Evolutionary conservation across 805 yeast genomes (phyloP), one percentile per base, ranked within the genome.

Genomic region (Starmerella cellae): DNA sequence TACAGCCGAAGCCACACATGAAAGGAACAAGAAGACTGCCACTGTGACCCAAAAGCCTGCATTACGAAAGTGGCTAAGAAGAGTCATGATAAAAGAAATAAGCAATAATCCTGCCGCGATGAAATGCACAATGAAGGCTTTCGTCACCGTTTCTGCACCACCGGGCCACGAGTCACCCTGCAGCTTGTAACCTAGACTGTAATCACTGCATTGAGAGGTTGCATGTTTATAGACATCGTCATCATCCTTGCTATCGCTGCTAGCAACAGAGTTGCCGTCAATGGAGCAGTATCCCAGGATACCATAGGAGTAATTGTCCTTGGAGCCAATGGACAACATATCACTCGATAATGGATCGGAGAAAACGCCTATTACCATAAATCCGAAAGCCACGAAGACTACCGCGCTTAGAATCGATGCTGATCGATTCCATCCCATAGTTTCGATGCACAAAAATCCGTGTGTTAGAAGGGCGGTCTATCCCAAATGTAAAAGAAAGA

Each of bases 1-100:
- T 39, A 88, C 65, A 38, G 87, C 61, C 1, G 82, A 65, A 33
- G 80, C 65, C 43, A 87, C 56, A 52, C 85, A 83, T 0, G 84
- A 67, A 2, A 84, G 76, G 34, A 82, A 57, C 1, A 84, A 69
- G 23, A 36, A 10, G 2, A 78, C 51, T 29, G 80, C 67, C 51
- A 76, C 60, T 17, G 70, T 52, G 43, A 77, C 64, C 37, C 80
- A 61, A 44, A 66, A 71, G 30, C 59, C 55, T 4, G 72, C 54
- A 4, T 67, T 65, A 28, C 55, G 26, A 48, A 64, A 56, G 40
- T 70, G 66, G 3, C 74, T 58, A 16, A 65, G 36, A 3, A 69
- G 14, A 0, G 71, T 57, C 44, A 68, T 49, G 2, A 68, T 10
- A 38, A 75, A 56, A 38, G 74, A 59, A 4, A 75, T 52, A 10